These are phyloP conservation scores for Globisporangium radiosum DNA, from an alignment of 352 stramenopile genomes.

Conservation along the genomic window DNA sequence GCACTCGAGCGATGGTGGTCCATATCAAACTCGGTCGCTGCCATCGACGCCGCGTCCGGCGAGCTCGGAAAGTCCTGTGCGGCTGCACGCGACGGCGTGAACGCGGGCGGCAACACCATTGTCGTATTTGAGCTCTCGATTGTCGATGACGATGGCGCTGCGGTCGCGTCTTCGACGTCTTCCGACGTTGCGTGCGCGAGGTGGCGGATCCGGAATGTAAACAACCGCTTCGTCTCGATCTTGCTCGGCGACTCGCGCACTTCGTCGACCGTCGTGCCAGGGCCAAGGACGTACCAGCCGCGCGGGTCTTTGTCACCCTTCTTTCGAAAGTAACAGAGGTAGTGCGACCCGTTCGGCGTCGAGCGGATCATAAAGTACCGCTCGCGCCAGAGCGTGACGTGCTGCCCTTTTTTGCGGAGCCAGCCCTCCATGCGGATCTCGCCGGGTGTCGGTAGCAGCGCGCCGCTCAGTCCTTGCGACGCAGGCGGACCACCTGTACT, in stretches of 20 bases:
- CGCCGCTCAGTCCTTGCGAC: background rate
- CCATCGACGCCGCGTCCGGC: conserved; percentile 10
- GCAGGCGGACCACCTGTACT: background rate
- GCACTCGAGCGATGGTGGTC: conserved; percentile 28
- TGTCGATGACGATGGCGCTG: conserved; percentile 9
- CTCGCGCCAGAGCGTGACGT: conserved; percentile 83
- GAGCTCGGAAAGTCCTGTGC: conserved; percentile 19
- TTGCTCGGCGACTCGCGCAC: conserved; percentile 80
- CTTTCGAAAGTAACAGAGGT: conserved; percentile 78
- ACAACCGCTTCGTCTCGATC: conserved; percentile 84
- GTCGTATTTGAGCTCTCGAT: conserved; percentile 18
- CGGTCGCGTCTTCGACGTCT: conserved; percentile 15
- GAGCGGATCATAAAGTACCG: conserved; percentile 88
- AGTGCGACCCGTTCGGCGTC: conserved; percentile 69
- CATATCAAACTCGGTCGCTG: conserved; percentile 23
- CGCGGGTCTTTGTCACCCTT: conserved; percentile 81
- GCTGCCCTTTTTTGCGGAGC: conserved; percentile 81
- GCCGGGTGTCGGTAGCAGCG: conserved; percentile 22
- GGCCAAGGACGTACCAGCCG: conserved; percentile 74
- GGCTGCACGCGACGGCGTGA: conserved; percentile 14
- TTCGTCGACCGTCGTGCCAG: conserved; percentile 77
- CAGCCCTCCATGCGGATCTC: conserved; percentile 86
- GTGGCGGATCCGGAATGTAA: conserved; percentile 76
- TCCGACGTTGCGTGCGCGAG: conserved; percentile 31
- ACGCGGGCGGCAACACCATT: conserved; percentile 15